Percentiles rank a stretch among this genome's conserved stretches.
phyloP scores from a whole-genome alignment of 495 filamentous ascomycete genomes.

The Aspergillus sparsus region DNA sequence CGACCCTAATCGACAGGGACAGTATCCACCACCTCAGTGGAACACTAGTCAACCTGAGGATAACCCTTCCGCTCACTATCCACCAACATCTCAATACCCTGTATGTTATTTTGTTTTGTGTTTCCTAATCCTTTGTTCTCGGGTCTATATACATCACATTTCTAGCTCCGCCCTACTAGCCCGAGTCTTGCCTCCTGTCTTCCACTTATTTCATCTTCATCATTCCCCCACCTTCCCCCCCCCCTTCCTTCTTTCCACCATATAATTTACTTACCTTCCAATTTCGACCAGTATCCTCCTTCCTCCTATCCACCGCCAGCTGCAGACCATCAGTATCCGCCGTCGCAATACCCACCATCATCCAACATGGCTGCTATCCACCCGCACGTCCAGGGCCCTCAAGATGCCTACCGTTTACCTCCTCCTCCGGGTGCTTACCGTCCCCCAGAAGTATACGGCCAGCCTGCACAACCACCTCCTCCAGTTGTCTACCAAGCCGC shows the following conservation, averaged over 20 bases:
- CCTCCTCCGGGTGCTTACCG: conserved; percentile 48
- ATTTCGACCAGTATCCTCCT: conserved; percentile 35
- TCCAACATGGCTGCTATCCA: conserved; percentile 46
- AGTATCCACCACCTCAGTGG: conserved; percentile 52
- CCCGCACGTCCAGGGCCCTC: conserved; percentile 33
- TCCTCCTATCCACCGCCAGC: conserved; percentile 44
- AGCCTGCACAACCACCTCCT: conserved; percentile 41
- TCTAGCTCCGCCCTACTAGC: conserved; percentile 1
- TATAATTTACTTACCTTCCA: no score
- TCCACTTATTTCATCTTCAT: conserved; percentile 14
- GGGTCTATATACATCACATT: conserved; percentile 13
- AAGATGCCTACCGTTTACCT: conserved; percentile 44
- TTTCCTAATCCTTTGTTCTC: conserved; percentile 18
- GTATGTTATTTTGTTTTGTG: conserved; percentile 36
- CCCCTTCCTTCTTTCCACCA: not conserved
- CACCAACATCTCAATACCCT: conserved; percentile 42
- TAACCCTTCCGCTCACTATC: conserved; percentile 36
- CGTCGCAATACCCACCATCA: conserved; percentile 39
- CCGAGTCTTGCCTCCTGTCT: conserved; percentile 1
- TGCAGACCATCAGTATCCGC: conserved; percentile 39
- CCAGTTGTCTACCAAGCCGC: conserved; percentile 63
- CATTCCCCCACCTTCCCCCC: conserved; percentile 8
- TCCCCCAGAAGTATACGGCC: conserved; percentile 47
- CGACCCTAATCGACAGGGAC: conserved; percentile 47
- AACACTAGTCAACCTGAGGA: conserved; percentile 47